phyloP scores from a whole-genome alignment of 371 early-diverging fungal genomes.

The Dinochytrium kinnereticum region DNA sequence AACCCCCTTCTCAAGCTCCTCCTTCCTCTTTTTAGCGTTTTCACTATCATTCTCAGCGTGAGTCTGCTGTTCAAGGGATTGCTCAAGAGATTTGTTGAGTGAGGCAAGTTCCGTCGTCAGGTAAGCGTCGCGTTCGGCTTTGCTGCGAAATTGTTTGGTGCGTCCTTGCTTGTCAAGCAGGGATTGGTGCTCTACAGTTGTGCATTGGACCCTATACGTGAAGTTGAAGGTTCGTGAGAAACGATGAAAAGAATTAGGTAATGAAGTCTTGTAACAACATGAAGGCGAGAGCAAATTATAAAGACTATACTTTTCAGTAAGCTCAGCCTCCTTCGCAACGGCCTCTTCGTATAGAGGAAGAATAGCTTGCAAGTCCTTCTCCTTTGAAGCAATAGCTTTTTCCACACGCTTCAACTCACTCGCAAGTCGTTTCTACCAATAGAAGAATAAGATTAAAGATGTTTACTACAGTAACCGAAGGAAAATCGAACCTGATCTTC shows the following conservation, averaged over 20 bases:
- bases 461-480: background rate
- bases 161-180: conserved; percentile 87
- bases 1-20: conserved; percentile 48
- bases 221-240: no score
- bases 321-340: conserved; percentile 48
- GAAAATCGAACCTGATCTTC: conserved; percentile 41
- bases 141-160: conserved; percentile 70
- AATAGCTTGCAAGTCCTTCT: conserved; percentile 53
- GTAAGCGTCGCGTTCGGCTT: conserved; percentile 78
- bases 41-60: conserved; percentile 46
- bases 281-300: background rate
- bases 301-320: conserved; percentile 57
- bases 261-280: conserved; percentile 5
- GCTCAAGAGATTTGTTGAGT: conserved; percentile 56
- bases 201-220: conserved; percentile 48
- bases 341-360: conserved; percentile 62
- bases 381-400: conserved; percentile 63
- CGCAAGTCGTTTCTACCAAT: background rate
- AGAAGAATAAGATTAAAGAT: no score
- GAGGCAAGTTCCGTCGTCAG: conserved; percentile 70
- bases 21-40: conserved; percentile 31
- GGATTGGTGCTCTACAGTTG: conserved; percentile 57
- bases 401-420: conserved; percentile 57
- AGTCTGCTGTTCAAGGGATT: conserved; percentile 58
- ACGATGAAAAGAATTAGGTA: no score